Evolutionary conservation across 2,329 filamentous ascomycete genomes (phyloP), one percentile per base, ranked within the genome.

Genomic region (Penicillium nordicum): DNA sequence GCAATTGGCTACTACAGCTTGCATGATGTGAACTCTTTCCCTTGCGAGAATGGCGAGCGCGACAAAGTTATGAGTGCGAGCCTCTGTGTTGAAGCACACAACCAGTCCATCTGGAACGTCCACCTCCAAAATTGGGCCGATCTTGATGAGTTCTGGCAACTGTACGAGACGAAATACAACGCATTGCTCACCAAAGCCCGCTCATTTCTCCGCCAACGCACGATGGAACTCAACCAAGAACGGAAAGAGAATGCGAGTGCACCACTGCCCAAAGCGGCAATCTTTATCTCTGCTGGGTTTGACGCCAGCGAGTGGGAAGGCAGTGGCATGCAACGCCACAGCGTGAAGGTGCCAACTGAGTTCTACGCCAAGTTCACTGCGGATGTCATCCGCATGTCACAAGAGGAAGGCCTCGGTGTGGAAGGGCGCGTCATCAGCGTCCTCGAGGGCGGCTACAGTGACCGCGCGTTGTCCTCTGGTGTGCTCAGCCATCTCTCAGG

Each of bases 21-120:
- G 42, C 94, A 99, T 72, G 94, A 99, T 69, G 97, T 99, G 77
- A 97, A 99, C 74, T 97, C 93, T 0, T 99, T 95, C 69, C 94
- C 95, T 0, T 99, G 94, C 71, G 94, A 99, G 72, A 84, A 83
- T 70, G 94, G 93, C n/a, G 93, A 97, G 59, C 85, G 89, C 56
- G 90, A 94, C 23, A 97, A 97, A 74, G 88, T 97, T 50, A 90
- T 89, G 69, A 96, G 93, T 66, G 94, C 95, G 1, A 97, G 92
- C 76, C 77, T 97, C 27, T 97, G 95, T 71, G 87, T 99, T 60
- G 92, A 97, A 67, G 92, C 93, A 0, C 94, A 99, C 70, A 89
- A 90, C 1, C 94, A 99, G 72, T 93, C 86, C 9, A 86, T 97
- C 50, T 97, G 94, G 92, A 99, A 99, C 67, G 87, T 97, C 27